A percentile compares a stretch with the other conserved stretches of the same genome.
Evolutionary conservation across 2,329 filamentous ascomycete genomes (phyloP).

Genomic region (Cladosporium sp.): DNA sequence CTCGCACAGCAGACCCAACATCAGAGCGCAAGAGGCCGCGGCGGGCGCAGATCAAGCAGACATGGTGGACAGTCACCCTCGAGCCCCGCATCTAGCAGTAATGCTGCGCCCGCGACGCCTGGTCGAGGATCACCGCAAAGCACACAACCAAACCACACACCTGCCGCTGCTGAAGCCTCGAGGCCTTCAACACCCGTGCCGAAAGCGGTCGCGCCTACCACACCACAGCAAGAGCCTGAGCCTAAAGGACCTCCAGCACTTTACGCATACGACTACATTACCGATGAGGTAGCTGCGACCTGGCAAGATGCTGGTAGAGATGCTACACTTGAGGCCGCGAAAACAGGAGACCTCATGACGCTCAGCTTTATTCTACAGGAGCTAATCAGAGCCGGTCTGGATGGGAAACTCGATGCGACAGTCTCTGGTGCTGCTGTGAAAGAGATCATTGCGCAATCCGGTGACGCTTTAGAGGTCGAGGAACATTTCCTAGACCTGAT

Average conservation of each 20-base stretch:
- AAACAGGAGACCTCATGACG: slow-evolving; percentile 55
- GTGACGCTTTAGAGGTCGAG: slow-evolving; percentile 39
- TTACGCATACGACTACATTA: slow-evolving; percentile 72
- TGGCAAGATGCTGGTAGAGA: slow-evolving; percentile 66
- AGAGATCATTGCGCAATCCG: slow-evolving; percentile 60
- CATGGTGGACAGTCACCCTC: slow-evolving; percentile 6
- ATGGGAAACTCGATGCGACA: slow-evolving; percentile 57
- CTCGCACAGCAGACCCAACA: slow-evolving; percentile 48
- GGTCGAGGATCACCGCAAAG: not conserved
- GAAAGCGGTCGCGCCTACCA: slow-evolving; percentile 11
- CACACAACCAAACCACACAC: not conserved
- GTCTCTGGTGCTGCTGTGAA: slow-evolving; percentile 69
- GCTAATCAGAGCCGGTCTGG: slow-evolving; percentile 67
- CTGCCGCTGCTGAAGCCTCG: slow-evolving; percentile 10
- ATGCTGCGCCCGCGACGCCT: not conserved
- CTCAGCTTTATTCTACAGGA: slow-evolving; percentile 77
- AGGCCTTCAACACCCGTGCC: slow-evolving; percentile 12
- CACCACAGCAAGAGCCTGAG: slow-evolving; percentile 11
- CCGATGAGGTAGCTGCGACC: slow-evolving; percentile 57
- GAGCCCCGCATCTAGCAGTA: not conserved
- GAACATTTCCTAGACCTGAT: slow-evolving; percentile 77
- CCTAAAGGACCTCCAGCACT: slow-evolving; percentile 19
- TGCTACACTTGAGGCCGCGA: slow-evolving; percentile 59
- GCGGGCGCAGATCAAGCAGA: slow-evolving; percentile 1
- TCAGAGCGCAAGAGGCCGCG: slow-evolving; percentile 18